These are phyloP conservation scores for Claviceps spartinae DNA, from an alignment of 2,329 filamentous ascomycete species.

Conservation along the genomic window DNA sequence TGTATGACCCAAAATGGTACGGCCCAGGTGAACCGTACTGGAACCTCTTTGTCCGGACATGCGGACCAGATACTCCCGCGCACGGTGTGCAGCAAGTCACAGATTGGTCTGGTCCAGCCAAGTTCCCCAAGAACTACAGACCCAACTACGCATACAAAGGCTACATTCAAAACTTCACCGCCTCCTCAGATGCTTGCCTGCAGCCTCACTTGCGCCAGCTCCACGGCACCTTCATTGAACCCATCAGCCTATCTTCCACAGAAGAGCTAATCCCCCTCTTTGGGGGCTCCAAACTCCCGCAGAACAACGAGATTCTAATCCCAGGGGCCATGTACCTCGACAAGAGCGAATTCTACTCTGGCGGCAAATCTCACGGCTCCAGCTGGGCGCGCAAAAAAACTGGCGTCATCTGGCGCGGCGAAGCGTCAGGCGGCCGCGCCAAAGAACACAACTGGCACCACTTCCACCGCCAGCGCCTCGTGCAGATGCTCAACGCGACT, in stretches of 20 bases:
- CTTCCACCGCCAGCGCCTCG: constrained; percentile 58
- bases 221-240: constrained; percentile 45
- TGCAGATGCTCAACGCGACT: constrained; percentile 55
- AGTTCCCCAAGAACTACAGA: constrained; percentile 21
- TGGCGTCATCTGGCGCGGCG: constrained; percentile 49
- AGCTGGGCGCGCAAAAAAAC: constrained; percentile 44
- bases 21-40: constrained; percentile 39
- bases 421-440: constrained; percentile 45
- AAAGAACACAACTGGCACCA: constrained; percentile 46
- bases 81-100: constrained; percentile 23
- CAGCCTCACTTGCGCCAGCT: constrained; percentile 37
- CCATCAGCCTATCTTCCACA: constrained; percentile 36
- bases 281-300: constrained; percentile 46
- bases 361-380: constrained; percentile 39
- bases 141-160: constrained; percentile 28
- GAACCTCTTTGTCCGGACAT: constrained; percentile 42
- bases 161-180: constrained; percentile 44
- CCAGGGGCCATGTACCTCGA: constrained; percentile 52
- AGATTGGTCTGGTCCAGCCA: constrained; percentile 20
- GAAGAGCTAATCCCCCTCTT: constrained; percentile 46
- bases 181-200: constrained; percentile 43
- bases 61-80: constrained; percentile 32
- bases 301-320: constrained; percentile 52
- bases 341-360: constrained; percentile 43
- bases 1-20: constrained; percentile 35